Base-by-base conservation (phyloP, 495 filamentous ascomycete species). In the Lasiosphaeria hispida region DNA sequence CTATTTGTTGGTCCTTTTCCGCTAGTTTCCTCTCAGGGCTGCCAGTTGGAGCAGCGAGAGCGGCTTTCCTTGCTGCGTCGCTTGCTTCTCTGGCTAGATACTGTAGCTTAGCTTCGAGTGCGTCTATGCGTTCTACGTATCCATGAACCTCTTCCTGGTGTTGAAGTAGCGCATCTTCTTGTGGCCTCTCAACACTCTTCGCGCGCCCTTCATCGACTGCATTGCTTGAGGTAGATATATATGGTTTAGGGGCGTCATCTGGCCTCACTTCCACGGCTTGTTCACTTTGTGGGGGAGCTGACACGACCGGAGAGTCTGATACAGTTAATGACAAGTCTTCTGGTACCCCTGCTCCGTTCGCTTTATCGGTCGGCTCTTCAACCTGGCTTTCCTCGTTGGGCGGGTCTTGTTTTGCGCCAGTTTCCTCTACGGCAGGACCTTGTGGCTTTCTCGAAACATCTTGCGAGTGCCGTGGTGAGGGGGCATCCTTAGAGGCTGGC, bases 51-150 rank as follows among this genome's bases (percentile, higher is more conserved):
- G 87, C 83, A 14, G 79, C 76, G 4, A 80, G 72, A 3, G 83
- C 85, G 3, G 86, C 82, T 50, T 79, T 81, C 59, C 83, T 82
- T 5, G 92, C 87, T 0, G 86, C 77, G 33, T 90, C 88, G 1
- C 87, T 83, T 37, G 87, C 85, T 60, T 92, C 87, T 53, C 85
- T 87, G 2, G 92, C 86, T 4, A 97, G 79, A 67, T 93, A 96
- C 54, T 89, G 85, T 23, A 98, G 77, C 66, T 97, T 97, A 7
- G 90, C 84, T 68, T 96, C 89, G 9, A 98, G 77, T 15, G 95
- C 89, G 72, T 97, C 94, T 39, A 97, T 96, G 3, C 90, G 85
- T 72, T 97, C 94, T 10, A 92, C 82, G 57, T 95, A 92, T 10
- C 75, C 80, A 62, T 94, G 84, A 14, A 87, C 79, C 67, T 96